Evolutionary conservation across 306 rosid genomes (phyloP).

Genomic region (Prunus persica): Prunus_persica_NCBIv2 NC_034014.1:23588001-23588500

Average conservation of each 20-base stretch:
- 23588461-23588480: neutral
- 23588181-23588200: constrained; percentile 10
- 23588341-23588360: neutral
- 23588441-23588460: constrained; percentile 2
- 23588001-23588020: neutral
- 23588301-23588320: neutral
- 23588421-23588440: constrained; percentile 1
- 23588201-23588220: constrained; percentile 5
- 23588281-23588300: neutral
- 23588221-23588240: constrained; percentile 23
- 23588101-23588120: neutral
- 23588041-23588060: neutral
- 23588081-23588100: neutral
- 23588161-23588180: neutral
- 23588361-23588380: neutral
- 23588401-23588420: neutral
- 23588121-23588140: neutral
- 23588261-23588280: constrained; percentile 4
- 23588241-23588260: constrained; percentile 10
- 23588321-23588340: neutral
- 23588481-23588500: neutral
- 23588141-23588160: neutral
- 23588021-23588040: neutral
- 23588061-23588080: neutral
- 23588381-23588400: neutral